Percentiles rank a stretch among this genome's conserved stretches.
These are phyloP conservation scores for Dispira parvispora DNA, from an alignment of 192 early-diverging fungal species.

Conservation along the genomic window DNA sequence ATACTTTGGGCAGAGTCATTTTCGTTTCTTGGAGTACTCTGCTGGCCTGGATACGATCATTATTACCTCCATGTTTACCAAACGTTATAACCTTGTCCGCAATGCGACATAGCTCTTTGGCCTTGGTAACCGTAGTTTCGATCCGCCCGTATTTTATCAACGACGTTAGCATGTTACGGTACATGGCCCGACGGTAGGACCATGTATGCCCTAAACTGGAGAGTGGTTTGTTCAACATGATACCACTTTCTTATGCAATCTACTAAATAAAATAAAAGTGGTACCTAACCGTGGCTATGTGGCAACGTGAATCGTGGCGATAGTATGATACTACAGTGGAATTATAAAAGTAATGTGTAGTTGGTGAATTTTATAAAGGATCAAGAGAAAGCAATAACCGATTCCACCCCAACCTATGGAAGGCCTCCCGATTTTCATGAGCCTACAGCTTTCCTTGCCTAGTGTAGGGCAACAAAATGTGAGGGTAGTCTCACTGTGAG, in stretches of 20 bases:
- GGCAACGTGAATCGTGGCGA: too few species aligned
- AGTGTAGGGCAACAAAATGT: too few species aligned
- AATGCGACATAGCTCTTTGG: constrained; percentile 68
- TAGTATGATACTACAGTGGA: too few species aligned
- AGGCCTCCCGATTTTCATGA: too few species aligned
- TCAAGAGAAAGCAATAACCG: too few species aligned
- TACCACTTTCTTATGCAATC: neutral
- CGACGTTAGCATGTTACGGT: constrained; percentile 69
- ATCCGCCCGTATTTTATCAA: constrained; percentile 80
- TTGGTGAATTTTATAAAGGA: too few species aligned
- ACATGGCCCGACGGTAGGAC: constrained; percentile 53
- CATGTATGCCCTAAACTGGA: constrained; percentile 6
- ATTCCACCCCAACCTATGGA: too few species aligned
- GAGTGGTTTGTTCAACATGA: neutral
- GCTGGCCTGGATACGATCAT: constrained; percentile 40
- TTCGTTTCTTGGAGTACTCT: constrained; percentile 46
- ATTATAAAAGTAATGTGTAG: too few species aligned
- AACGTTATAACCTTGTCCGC: constrained; percentile 54
- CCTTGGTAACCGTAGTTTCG: constrained; percentile 84
- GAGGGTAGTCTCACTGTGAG: too few species aligned
- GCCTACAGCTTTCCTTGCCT: too few species aligned
- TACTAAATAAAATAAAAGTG: too few species aligned
- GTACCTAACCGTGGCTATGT: too few species aligned
- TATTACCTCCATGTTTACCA: constrained; percentile 52
- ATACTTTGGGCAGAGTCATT: constrained; percentile 61